Percentiles rank a stretch among this genome's conserved stretches.
These are phyloP conservation scores for Vickermania ingenoplastis DNA, from an alignment of 208 protist genomes.

Conservation along the genomic window DNA sequence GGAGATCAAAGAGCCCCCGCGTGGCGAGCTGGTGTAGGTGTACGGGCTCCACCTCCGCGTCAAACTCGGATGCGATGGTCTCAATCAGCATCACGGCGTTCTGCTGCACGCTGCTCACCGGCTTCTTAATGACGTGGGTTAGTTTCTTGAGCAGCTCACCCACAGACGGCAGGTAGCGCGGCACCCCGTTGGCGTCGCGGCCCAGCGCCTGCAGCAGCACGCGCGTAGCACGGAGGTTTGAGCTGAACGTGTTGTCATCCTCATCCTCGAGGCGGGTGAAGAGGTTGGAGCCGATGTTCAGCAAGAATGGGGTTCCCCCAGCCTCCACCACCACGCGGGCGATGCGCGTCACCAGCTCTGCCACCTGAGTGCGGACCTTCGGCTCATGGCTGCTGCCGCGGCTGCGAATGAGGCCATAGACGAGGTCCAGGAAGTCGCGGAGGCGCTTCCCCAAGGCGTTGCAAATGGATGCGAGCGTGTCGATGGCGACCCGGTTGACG, in stretches of 20 bases:
- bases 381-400: conserved; percentile 93
- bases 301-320: conserved; percentile 90
- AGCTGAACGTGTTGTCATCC: conserved; percentile 52
- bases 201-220: conserved; percentile 96
- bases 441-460: conserved; percentile 89
- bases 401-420: conserved; percentile 95
- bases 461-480: conserved; percentile 92
- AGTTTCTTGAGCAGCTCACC: conserved; percentile 96
- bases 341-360: conserved; percentile 94
- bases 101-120: conserved; percentile 97
- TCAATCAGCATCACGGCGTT: conserved; percentile 97
- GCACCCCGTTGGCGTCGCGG: conserved; percentile 24
- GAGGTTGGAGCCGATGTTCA: conserved; percentile 93
- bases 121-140: conserved; percentile 98
- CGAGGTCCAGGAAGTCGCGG: conserved; percentile 89
- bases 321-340: conserved; percentile 92
- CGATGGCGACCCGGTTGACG: conserved; percentile 71
- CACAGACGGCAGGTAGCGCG: conserved; percentile 94
- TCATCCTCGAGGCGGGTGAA: conserved; percentile 96
- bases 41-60: conserved; percentile 72
- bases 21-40: conserved; percentile 97
- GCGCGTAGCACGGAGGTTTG: conserved; percentile 95
- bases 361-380: conserved; percentile 93
- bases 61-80: conserved; percentile 89
- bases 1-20: conserved; percentile 98